Evolutionary conservation across 768 basidiomycete genomes (phyloP).

Genomic region (Hygrophorus pudorinus): DNA sequence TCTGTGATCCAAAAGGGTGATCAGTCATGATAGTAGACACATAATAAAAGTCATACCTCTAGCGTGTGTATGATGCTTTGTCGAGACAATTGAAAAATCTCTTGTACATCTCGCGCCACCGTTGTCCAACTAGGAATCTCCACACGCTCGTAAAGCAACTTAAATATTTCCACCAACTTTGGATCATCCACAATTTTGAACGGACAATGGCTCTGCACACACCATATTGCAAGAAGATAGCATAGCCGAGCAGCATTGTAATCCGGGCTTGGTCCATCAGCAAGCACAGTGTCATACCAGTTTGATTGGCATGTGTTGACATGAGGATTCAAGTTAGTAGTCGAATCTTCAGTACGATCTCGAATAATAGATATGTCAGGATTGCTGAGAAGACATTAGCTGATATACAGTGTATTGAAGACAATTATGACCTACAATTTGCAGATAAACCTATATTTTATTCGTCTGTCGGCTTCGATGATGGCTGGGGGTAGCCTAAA

Average conservation of each 20-base stretch:
- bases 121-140: conserved; percentile 24
- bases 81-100: conserved; percentile 16
- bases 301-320: neutral
- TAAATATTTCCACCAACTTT: conserved; percentile 21
- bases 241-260: conserved; percentile 3
- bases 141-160: conserved; percentile 22
- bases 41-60: too few species aligned
- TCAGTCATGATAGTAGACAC: too few species aligned
- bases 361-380: neutral
- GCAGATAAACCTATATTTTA: conserved; percentile 18
- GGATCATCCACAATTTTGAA: conserved; percentile 23
- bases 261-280: neutral
- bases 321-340: conserved; percentile 3
- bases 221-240: conserved; percentile 7
- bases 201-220: conserved; percentile 14
- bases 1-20: too few species aligned
- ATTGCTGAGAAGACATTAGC: conserved; percentile 22
- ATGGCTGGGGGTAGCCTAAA: conserved; percentile 1
- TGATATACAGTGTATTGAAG: conserved; percentile 15
- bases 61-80: too few species aligned
- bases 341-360: conserved; percentile 3
- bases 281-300: neutral
- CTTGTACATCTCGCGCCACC: conserved; percentile 21
- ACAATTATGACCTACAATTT: neutral
- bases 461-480: conserved; percentile 17